These are phyloP conservation scores for Globisporangium acanthophoron DNA, from an alignment of 352 stramenopile species.

Conservation along the genomic window DNA sequence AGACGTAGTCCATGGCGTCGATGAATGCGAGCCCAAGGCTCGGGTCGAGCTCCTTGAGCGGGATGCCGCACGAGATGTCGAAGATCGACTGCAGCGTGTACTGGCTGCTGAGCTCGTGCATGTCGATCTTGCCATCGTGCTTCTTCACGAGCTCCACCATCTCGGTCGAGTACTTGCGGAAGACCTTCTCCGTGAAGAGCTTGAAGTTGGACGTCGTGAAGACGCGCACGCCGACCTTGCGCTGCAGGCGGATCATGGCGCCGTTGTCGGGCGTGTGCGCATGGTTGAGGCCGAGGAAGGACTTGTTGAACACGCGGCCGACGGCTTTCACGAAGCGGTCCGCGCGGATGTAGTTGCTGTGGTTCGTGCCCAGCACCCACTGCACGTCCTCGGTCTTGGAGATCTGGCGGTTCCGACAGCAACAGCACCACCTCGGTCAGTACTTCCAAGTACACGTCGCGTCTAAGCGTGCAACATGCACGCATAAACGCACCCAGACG, in stretches of 20 bases:
- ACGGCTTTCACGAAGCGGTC: conserved; percentile 55
- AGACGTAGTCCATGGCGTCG: conserved; percentile 44
- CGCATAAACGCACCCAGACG: conserved; percentile 30
- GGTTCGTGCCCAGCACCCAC: conserved; percentile 57
- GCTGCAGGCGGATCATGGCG: too few relatives aligned
- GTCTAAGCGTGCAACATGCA: background rate
- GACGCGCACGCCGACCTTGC: too few relatives aligned
- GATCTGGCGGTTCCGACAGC: conserved; percentile 14
- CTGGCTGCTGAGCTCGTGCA: conserved; percentile 41
- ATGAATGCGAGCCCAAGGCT: conserved; percentile 34
- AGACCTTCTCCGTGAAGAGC: too few relatives aligned
- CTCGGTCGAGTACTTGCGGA: too few relatives aligned
- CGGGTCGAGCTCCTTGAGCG: conserved; percentile 26
- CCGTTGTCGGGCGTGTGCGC: conserved; percentile 15
- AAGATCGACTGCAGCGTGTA: conserved; percentile 59
- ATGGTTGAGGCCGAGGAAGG: conserved; percentile 67
- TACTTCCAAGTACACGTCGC: background rate
- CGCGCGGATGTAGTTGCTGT: conserved; percentile 67
- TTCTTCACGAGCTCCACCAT: too few relatives aligned
- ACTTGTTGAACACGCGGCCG: conserved; percentile 56
- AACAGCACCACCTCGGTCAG: too few relatives aligned
- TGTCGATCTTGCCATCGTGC: conserved; percentile 17
- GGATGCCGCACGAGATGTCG: conserved; percentile 49
- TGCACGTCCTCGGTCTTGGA: conserved; percentile 51
- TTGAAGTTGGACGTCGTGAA: too few relatives aligned